Conservation (phyloP, 306 rosid species). For the Castanea crenata region DNA sequence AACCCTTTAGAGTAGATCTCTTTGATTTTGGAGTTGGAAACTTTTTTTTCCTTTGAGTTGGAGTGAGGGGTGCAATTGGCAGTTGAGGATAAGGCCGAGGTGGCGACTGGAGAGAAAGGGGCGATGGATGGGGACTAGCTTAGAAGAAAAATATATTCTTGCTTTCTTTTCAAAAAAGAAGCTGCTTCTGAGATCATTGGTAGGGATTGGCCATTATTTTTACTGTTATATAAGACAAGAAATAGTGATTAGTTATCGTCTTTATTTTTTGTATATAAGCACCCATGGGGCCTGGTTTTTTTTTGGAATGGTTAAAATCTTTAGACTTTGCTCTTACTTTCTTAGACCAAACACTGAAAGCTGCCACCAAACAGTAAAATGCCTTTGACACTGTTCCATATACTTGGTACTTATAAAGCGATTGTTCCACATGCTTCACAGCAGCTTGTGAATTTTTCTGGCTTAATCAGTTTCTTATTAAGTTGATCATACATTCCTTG, state of each 20-base stretch:
- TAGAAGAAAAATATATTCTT: too few relatives aligned
- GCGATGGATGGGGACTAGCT: too few relatives aligned
- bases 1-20: too few relatives aligned
- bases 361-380: not conserved
- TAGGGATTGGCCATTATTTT: not conserved
- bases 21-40: too few relatives aligned
- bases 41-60: too few relatives aligned
- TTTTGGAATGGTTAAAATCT: not conserved
- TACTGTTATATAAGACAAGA: not conserved
- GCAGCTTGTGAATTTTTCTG: not conserved
- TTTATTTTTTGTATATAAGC: not conserved
- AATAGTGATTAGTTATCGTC: not conserved
- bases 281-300: not conserved
- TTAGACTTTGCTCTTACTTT: not conserved
- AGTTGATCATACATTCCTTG: not conserved
- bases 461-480: slow-evolving; percentile 5
- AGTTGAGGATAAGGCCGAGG: too few relatives aligned
- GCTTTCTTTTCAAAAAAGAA: not conserved
- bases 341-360: not conserved
- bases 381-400: not conserved
- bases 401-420: not conserved
- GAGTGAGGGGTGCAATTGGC: too few relatives aligned
- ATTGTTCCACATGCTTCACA: not conserved
- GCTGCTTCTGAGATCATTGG: not conserved
- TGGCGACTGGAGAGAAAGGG: too few relatives aligned